Evolutionary conservation across 2,329 filamentous ascomycete species (phyloP).

Genomic region (Magnaporthiopsis rhizophila): DNA sequence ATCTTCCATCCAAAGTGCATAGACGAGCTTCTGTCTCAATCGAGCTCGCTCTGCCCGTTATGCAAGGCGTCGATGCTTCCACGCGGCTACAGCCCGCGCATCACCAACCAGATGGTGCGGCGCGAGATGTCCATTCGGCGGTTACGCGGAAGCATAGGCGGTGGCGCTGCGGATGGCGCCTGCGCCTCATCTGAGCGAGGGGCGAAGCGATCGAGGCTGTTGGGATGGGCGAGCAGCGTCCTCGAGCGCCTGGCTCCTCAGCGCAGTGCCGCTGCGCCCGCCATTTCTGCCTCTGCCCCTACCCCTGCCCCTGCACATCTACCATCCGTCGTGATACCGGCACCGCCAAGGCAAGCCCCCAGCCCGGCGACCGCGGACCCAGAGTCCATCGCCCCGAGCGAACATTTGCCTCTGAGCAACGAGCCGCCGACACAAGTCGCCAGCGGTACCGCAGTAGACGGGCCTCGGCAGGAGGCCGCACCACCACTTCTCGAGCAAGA

Average conservation of each 20-base stretch:
- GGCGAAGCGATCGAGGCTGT: conserved; percentile 3
- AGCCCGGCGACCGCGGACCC: no score
- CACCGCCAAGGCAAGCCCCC: background rate
- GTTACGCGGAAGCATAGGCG: conserved; percentile 44
- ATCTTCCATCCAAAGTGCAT: conserved; percentile 93
- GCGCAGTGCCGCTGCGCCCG: conserved; percentile 4
- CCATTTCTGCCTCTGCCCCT: background rate
- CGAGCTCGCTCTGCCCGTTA: conserved; percentile 81
- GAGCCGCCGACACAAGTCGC: background rate
- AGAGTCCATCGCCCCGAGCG: background rate
- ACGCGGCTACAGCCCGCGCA: conserved; percentile 53
- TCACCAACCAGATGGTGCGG: conserved; percentile 82
- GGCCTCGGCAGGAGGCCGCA: background rate
- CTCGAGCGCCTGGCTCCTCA: conserved; percentile 14
- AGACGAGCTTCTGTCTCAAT: conserved; percentile 69
- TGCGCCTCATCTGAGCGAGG: no score
- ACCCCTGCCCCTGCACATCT: background rate
- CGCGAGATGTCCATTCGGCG: conserved; percentile 63
- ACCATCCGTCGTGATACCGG: background rate
- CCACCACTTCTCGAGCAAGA: background rate
- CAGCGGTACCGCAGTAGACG: background rate
- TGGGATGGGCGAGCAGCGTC: conserved; percentile 15
- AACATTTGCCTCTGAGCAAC: background rate
- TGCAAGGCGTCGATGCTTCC: conserved; percentile 84
- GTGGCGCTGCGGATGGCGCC: conserved; percentile 16